phyloP scores from a whole-genome alignment of 306 rosid genomes.

The Erythrophleum fordii region DNA sequence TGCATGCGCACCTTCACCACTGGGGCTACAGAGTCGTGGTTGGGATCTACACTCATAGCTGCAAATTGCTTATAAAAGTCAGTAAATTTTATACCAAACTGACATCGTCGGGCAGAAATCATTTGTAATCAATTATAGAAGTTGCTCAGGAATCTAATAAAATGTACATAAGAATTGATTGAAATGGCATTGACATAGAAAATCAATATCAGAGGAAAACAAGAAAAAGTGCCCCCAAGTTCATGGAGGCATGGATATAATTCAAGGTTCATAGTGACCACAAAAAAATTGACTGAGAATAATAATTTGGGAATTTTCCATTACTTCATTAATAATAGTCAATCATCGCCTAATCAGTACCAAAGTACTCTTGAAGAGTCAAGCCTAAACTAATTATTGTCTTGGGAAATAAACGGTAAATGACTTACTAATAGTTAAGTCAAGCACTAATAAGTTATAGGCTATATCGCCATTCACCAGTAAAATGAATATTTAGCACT shows the following conservation, averaged over 20 bases:
- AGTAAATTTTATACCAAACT: not conserved
- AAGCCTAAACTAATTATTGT: not conserved
- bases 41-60: slow-evolving; percentile 65
- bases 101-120: slow-evolving; percentile 3
- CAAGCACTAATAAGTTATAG: not conserved
- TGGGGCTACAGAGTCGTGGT: slow-evolving; percentile 45
- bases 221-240: not conserved
- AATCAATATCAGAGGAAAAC: not conserved
- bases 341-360: not conserved
- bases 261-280: not conserved
- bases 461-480: not conserved
- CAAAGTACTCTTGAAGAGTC: not conserved
- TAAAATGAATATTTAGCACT: not conserved
- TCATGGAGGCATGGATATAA: not conserved
- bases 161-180: not conserved
- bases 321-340: slow-evolving; percentile 14
- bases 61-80: slow-evolving; percentile 45
- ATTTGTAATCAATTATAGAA: slow-evolving; percentile 3
- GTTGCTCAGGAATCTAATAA: slow-evolving; percentile 18
- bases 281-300: not conserved
- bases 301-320: not conserved
- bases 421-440: not conserved
- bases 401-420: not conserved
- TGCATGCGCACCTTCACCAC: slow-evolving; percentile 62
- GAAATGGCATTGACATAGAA: not conserved